Percentiles rank a stretch among this genome's conserved stretches.
Evolutionary conservation across 2,329 filamentous ascomycete species (phyloP).

Genomic region (Hymenoscyphus repandus): DNA sequence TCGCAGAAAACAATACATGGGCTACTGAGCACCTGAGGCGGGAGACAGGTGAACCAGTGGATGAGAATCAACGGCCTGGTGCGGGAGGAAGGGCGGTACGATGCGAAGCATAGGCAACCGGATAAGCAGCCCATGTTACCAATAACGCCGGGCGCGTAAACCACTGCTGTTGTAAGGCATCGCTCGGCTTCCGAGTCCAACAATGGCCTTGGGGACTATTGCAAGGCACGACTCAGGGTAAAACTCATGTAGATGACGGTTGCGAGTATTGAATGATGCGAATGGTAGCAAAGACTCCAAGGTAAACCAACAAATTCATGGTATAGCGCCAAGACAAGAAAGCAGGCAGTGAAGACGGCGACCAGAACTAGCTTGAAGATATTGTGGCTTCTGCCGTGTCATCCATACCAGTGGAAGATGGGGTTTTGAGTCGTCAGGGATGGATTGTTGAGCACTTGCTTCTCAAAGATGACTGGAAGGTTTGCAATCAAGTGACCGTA

Average conservation of each 20-base stretch:
- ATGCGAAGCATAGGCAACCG: slow-evolving; percentile 27
- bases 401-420: background rate
- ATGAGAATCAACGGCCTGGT: slow-evolving; percentile 14
- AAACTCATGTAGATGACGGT: slow-evolving; percentile 23
- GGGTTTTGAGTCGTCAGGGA: slow-evolving; percentile 14
- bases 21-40: slow-evolving; percentile 15
- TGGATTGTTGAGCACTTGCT: slow-evolving; percentile 14
- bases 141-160: slow-evolving; percentile 32
- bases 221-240: slow-evolving; percentile 21
- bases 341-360: background rate
- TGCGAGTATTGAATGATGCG: slow-evolving; percentile 17
- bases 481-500: slow-evolving; percentile 53
- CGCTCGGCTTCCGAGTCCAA: slow-evolving; percentile 15
- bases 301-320: background rate
- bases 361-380: background rate
- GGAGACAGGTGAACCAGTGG: slow-evolving; percentile 20
- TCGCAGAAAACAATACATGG: slow-evolving; percentile 12
- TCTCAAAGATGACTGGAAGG: slow-evolving; percentile 26
- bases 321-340: slow-evolving; percentile 14
- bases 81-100: slow-evolving; percentile 27
- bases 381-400: background rate
- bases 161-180: slow-evolving; percentile 29
- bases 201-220: slow-evolving; percentile 15
- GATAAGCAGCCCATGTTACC: slow-evolving; percentile 17
- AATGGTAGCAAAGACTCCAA: background rate